phyloP scores from a whole-genome alignment of 768 basidiomycete genomes.

The Amylocystis lapponica region DNA sequence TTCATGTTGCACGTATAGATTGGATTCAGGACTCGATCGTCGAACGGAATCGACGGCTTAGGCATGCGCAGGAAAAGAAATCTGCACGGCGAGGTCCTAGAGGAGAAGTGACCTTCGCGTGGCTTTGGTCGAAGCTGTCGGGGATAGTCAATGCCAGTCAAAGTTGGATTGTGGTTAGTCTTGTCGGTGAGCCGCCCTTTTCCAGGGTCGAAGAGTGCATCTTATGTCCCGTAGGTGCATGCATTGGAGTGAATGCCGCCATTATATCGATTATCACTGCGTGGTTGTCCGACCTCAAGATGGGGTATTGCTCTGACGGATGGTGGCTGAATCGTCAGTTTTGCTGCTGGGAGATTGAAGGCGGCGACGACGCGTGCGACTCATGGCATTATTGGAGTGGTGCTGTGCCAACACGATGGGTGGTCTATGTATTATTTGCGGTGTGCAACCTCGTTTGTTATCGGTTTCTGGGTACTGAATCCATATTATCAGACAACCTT shows the following conservation, averaged over 20 bases:
- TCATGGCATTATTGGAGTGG: slow-evolving; percentile 92
- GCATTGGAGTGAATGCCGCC: slow-evolving; percentile 92
- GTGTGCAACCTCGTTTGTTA: slow-evolving; percentile 41
- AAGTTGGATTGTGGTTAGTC: slow-evolving; percentile 87
- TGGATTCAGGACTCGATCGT: slow-evolving; percentile 96
- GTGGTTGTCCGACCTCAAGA: slow-evolving; percentile 97
- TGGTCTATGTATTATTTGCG: slow-evolving; percentile 84
- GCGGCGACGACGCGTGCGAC: slow-evolving; percentile 74
- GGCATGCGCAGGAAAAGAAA: slow-evolving; percentile 45
- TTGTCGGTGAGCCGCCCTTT: slow-evolving; percentile 59
- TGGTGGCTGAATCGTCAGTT: slow-evolving; percentile 99
- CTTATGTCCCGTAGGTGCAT: slow-evolving; percentile 50
- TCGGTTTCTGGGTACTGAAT: not conserved
- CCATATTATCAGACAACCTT: slow-evolving; percentile 48
- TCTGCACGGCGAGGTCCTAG: slow-evolving; percentile 40
- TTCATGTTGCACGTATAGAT: slow-evolving; percentile 41
- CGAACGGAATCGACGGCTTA: slow-evolving; percentile 76
- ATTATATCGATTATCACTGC: slow-evolving; percentile 92
- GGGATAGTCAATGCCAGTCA: slow-evolving; percentile 66
- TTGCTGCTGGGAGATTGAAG: slow-evolving; percentile 96
- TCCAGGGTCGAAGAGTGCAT: not conserved
- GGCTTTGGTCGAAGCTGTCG: slow-evolving; percentile 58
- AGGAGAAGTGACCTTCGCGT: slow-evolving; percentile 45
- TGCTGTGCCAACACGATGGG: slow-evolving; percentile 66
- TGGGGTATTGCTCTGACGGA: slow-evolving; percentile 92